Conservation (phyloP, 495 filamentous ascomycete genomes). For the Clohesyomyces aquaticus region DNA sequence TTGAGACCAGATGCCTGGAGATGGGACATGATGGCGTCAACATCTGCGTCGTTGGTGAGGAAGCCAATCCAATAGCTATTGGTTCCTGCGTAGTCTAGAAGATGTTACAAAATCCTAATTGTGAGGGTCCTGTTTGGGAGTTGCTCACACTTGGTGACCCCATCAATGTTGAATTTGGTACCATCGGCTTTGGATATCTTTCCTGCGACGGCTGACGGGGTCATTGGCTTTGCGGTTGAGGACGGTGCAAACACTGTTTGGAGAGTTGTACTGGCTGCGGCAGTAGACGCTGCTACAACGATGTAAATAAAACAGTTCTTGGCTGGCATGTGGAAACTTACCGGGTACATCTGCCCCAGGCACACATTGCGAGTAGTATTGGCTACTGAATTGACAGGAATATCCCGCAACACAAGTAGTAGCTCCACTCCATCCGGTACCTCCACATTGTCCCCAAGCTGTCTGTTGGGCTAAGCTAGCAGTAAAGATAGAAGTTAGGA, state of each 20-base stretch:
- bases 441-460: constrained; percentile 16
- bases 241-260: constrained; percentile 4
- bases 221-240: constrained; percentile 7
- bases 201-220: constrained; percentile 1
- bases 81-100: constrained; percentile 62
- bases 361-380: constrained; percentile 32
- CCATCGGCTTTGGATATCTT: constrained; percentile 32
- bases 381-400: constrained; percentile 19
- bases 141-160: constrained; percentile 51
- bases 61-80: constrained; percentile 79
- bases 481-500: constrained; percentile 10
- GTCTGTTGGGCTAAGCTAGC: constrained; percentile 9
- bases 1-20: constrained; percentile 61
- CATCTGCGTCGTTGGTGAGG: constrained; percentile 64
- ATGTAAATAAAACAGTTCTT: no score
- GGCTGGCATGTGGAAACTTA: background rate
- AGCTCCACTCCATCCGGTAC: constrained; percentile 6
- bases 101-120: no score
- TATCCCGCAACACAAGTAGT: constrained; percentile 34
- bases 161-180: constrained; percentile 64
- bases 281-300: background rate
- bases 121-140: no score
- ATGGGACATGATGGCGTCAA: constrained; percentile 46
- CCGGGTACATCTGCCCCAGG: constrained; percentile 13
- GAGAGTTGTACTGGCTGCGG: constrained; percentile 9